Conservation (phyloP, 2,329 filamentous ascomycete genomes). For the Myriosclerotinia curreyana region DNA sequence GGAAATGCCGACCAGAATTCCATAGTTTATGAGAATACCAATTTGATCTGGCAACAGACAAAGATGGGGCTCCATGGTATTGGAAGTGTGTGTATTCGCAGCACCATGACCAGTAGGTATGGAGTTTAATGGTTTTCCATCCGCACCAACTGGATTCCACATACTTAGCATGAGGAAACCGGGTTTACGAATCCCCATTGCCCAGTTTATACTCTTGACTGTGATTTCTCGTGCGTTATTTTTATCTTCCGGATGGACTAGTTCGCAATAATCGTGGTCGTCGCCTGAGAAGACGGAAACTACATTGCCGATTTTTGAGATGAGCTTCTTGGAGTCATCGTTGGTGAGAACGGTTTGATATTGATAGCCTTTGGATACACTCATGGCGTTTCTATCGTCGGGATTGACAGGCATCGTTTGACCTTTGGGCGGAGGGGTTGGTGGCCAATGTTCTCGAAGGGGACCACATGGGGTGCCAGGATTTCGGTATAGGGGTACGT, state of each 20-base stretch:
- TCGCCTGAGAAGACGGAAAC: slow-evolving; percentile 89
- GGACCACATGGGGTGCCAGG: slow-evolving; percentile 86
- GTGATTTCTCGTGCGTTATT: slow-evolving; percentile 77
- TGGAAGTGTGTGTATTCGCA: slow-evolving; percentile 41
- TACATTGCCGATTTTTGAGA: slow-evolving; percentile 77
- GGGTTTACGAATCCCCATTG: slow-evolving; percentile 87
- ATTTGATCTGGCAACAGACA: slow-evolving; percentile 90
- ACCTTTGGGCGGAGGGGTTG: slow-evolving; percentile 58
- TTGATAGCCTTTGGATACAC: slow-evolving; percentile 78
- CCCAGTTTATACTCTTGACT: slow-evolving; percentile 92
- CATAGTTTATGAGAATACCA: slow-evolving; percentile 78
- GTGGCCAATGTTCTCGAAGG: slow-evolving; percentile 78
- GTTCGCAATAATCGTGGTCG: slow-evolving; percentile 96
- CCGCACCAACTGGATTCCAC: slow-evolving; percentile 80
- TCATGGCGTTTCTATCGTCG: slow-evolving; percentile 75
- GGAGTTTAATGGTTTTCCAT: slow-evolving; percentile 47
- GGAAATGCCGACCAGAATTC: slow-evolving; percentile 55
- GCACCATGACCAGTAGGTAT: slow-evolving; percentile 34
- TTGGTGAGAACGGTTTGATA: slow-evolving; percentile 92
- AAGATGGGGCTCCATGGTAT: slow-evolving; percentile 81
- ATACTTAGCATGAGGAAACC: slow-evolving; percentile 86
- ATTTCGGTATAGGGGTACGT: slow-evolving; percentile 83
- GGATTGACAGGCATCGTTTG: slow-evolving; percentile 52
- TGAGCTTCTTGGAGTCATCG: slow-evolving; percentile 69
- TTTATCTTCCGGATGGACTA: slow-evolving; percentile 63